Evolutionary conservation across 768 basidiomycete genomes (phyloP).

Genomic region (Lentinula aciculospora): DNA sequence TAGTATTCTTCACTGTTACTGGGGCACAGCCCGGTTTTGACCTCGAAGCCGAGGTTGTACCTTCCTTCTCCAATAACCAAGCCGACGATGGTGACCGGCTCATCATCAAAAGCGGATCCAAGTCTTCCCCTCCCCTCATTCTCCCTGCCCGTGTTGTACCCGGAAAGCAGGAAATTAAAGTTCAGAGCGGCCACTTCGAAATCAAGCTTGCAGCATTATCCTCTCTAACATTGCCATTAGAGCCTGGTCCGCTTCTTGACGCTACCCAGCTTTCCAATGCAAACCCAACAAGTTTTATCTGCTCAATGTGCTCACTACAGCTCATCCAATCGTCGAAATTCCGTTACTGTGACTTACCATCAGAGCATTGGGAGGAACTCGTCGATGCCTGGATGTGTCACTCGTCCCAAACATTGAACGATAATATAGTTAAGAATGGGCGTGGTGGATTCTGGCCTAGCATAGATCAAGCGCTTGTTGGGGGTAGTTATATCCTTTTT

Average conservation of each 20-base stretch:
- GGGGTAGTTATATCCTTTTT: constrained; percentile 85
- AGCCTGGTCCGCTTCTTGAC: constrained; percentile 53
- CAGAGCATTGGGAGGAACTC: constrained; percentile 96
- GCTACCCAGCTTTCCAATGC: constrained; percentile 55
- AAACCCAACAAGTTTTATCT: constrained; percentile 64
- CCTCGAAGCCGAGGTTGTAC: constrained; percentile 63
- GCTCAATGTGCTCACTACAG: constrained; percentile 75
- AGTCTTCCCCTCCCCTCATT: constrained; percentile 50
- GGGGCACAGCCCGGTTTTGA: constrained; percentile 43
- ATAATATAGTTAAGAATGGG: constrained; percentile 54
- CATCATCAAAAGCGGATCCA: constrained; percentile 53
- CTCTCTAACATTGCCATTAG: constrained; percentile 20
- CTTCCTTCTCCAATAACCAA: constrained; percentile 33
- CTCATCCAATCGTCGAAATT: constrained; percentile 54
- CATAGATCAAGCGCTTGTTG: constrained; percentile 70
- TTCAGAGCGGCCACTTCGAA: constrained; percentile 60
- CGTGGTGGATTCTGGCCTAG: constrained; percentile 73
- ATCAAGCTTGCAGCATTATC: constrained; percentile 52
- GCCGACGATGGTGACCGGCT: constrained; percentile 48
- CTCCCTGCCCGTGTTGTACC: constrained; percentile 52
- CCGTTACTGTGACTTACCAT: constrained; percentile 81
- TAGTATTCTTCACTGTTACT: constrained; percentile 64
- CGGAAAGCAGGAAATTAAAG: constrained; percentile 56
- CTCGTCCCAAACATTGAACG: constrained; percentile 77
- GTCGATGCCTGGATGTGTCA: constrained; percentile 99